phyloP scores from a whole-genome alignment of 2,329 filamentous ascomycete genomes.

The Colletotrichum sp. region DNA sequence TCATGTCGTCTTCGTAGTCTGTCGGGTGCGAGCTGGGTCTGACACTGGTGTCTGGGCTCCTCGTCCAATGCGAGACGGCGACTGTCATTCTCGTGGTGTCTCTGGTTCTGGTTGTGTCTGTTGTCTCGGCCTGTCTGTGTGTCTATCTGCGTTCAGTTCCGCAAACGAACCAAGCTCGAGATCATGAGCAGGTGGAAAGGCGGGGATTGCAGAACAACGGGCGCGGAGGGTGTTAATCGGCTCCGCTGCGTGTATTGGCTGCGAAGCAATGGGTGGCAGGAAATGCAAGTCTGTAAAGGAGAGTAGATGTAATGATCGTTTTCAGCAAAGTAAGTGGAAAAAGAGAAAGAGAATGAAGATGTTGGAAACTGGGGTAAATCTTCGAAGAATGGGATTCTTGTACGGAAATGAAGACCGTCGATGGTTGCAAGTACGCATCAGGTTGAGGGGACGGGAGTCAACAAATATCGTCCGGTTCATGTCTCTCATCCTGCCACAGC shows the following conservation, averaged over 20 bases:
- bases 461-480: conserved; percentile 20
- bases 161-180: conserved; percentile 9
- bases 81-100: conserved; percentile 15
- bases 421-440: conserved; percentile 16
- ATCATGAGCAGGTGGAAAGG: not conserved
- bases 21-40: conserved; percentile 12
- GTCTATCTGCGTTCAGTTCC: not conserved
- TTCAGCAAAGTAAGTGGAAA: not conserved
- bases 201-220: not conserved
- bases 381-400: conserved; percentile 22
- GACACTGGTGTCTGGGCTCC: conserved; percentile 16
- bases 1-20: conserved; percentile 13
- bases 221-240: not conserved
- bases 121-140: not conserved
- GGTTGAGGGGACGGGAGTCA: conserved; percentile 18
- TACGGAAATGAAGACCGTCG: conserved; percentile 21
- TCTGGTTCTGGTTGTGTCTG: not conserved
- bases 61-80: conserved; percentile 22
- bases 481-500: conserved; percentile 20
- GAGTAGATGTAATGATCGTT: conserved; percentile 10
- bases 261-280: not conserved
- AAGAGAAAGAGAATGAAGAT: conserved; percentile 12
- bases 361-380: conserved; percentile 6
- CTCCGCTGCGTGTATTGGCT: not conserved
- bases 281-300: not conserved